Base-by-base conservation (phyloP, 192 early-diverging fungal species). In the Backusella westeae region DNA sequence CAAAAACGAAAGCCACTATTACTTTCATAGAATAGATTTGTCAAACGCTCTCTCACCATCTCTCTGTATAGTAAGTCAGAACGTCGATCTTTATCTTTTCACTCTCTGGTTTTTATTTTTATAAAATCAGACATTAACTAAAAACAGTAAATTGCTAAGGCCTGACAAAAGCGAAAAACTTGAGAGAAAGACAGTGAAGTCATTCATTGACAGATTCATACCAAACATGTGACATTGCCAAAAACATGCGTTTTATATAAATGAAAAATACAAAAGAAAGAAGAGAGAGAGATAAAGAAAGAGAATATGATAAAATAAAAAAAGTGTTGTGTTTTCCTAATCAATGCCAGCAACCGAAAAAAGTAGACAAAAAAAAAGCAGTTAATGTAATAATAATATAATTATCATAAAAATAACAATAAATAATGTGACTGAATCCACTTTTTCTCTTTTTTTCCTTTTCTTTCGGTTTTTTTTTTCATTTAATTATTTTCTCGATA, bases 1-100 rank as follows among this genome's bases (percentile, higher is more conserved):
- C 5, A 49, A 49, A 49, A 63, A 29, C 56, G 12, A 63, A 63
- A 26, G 56, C 0, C 21, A 63, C 56, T 63, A 63, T 29, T 1
- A 29, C 56, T 29, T 63, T 63, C 56, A 63, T 63, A 63, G 56
- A 63, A 63, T 63, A 63, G 56, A 63, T 63, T 63, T 63, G 56
- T 63, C 56, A 63, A 29, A 63, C 21, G 26, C 5, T 49, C 4
- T 49, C 46, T 49, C 46, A n/a, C 19, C 19, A 49, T 49, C 46
- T 14, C 56, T 63, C 53, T 29, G 7, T 63, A 63, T 63, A 29
- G 23, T 63, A 63, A 29, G 23, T 63, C 8, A 63, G 7, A 63
- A 29, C 56, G 56, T 63, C 56, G 56, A 63, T 63, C 56, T 63
- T 63, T 56, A 56, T 56, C 52, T 56, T 56, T 56, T 56, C 14